Evolutionary conservation across 495 filamentous ascomycete genomes (phyloP), one percentile per base, ranked within the genome.

Genomic region (Schizothecium vesticola): DNA sequence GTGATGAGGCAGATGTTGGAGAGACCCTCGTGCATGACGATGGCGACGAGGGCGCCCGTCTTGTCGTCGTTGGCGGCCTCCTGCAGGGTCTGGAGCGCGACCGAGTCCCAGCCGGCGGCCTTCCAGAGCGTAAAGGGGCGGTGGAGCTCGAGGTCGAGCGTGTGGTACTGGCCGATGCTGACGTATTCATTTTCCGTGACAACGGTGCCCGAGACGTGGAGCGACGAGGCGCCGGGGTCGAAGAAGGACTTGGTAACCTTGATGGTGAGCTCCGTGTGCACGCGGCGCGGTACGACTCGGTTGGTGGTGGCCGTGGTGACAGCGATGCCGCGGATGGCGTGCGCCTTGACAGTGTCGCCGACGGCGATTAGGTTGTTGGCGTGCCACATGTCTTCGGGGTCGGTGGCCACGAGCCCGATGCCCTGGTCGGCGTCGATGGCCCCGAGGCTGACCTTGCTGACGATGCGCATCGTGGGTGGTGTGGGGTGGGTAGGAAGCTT

Each of bases 311-410:
- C 85, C 58, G 87, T 85, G 43, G 86, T 88, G 16, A 87, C 89
- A 55, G 97, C 88, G 56, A 91, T 91, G 71, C 43, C 43, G 43
- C 95, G 92, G 66, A 95, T 81, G 56, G 95, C 92, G 63, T 89
- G 90, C 29, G 93, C 93, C 70, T 88, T 89, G 66, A 99, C 84
- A 60, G 92, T 80, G 71, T 99, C 96, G 51, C 81, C 84, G 25
- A 88, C 86, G 13, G 88, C 87, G 77, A 99, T 94, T 51, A 99
- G 86, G 80, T 99, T 99, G 84, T 97, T 94, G 76, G 91, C 90
- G 74, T 97, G 94, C 95, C 95, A 99, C 93, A 99, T 97, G 78
- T 99, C 95, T 81, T 98, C 95, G 31, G 93, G 92, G 73, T 97
- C 95, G 75, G 92, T 89, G 3, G 95, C 94, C 61, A 92, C 86